Percentiles rank a stretch among this genome's conserved stretches.
Evolutionary conservation across 108 stramenopile species (phyloP).

Genomic region (Fragilaria radians): DNA sequence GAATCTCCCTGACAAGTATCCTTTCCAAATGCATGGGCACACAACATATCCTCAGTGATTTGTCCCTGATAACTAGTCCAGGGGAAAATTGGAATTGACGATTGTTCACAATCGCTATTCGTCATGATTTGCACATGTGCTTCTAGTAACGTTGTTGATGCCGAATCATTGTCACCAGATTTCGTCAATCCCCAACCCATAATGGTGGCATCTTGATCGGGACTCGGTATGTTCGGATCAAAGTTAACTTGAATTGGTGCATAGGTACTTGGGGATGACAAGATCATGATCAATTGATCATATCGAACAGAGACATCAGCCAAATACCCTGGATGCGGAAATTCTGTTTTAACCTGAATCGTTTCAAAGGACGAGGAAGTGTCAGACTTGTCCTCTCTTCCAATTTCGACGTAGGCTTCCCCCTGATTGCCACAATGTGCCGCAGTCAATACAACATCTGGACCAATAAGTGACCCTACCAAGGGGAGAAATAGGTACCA

Average conservation of each 20-base stretch:
- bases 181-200: neutral
- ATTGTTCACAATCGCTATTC: neutral
- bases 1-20: conserved; percentile 52
- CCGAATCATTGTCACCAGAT: neutral
- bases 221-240: neutral
- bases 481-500: neutral
- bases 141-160: neutral
- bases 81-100: neutral
- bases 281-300: neutral
- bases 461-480: conserved; percentile 45
- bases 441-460: conserved; percentile 62
- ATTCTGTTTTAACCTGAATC: neutral
- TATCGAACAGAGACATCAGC: neutral
- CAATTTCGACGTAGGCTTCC: neutral
- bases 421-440: conserved; percentile 45
- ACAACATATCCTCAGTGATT: conserved; percentile 26
- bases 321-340: neutral
- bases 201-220: neutral
- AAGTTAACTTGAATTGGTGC: neutral
- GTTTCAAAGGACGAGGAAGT: neutral
- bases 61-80: conserved; percentile 9
- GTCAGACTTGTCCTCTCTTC: neutral
- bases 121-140: neutral
- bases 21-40: conserved; percentile 21
- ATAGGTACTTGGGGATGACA: neutral